Base-by-base conservation (phyloP, 2,329 filamentous ascomycete species). In the Tolypocladium endophyticum region DNA sequence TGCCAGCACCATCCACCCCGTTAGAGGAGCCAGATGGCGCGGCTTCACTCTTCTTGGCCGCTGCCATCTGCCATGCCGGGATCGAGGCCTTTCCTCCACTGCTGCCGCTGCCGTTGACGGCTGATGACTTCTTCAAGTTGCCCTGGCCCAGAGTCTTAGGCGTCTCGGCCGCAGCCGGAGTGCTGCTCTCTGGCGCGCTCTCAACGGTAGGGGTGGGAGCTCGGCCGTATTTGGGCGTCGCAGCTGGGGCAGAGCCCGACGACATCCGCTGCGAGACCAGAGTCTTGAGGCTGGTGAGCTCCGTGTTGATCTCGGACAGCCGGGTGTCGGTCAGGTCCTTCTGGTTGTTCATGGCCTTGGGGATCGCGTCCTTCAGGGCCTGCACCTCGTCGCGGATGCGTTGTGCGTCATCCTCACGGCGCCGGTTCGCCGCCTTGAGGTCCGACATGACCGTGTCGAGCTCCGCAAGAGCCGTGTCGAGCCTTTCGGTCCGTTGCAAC, bases 281-380 rank as follows among this genome's bases (percentile, higher is more conserved):
- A 2, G 90, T 89, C 81, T 97, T 97, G 68, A 99, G 78, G 71
- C 92, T 97, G 78, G 89, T 91, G 67, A 99, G 80, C 74, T 99
- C 94, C 8, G 81, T 83, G 65, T 90, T 89, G 65, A 99, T 84
- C 67, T 97, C 94, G 73, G 87, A 88, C 61, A 99, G 77, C 56
- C 92, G 83, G 64, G 79, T 83, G 70, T 97, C 92, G 33, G 89
- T 90, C 58, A 85, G 81, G 62, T 93, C 89, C 75, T 93, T 93
- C 70, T 97, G 91, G 58, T 88, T 88, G 64, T 94, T 87, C 68
- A 99, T 83, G 2, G 92, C 92, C 73, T 89, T 90, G 9, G 95
- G 94, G 59, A 99, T 91, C 57, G 89, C 79, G 64, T 92, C 89
- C 72, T 93, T 89, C 60, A 99, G 79, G 16, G 83, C 83, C 65